Evolutionary conservation across 495 filamentous ascomycete genomes (phyloP).

Genomic region (Penicillium maclennaniae): DNA sequence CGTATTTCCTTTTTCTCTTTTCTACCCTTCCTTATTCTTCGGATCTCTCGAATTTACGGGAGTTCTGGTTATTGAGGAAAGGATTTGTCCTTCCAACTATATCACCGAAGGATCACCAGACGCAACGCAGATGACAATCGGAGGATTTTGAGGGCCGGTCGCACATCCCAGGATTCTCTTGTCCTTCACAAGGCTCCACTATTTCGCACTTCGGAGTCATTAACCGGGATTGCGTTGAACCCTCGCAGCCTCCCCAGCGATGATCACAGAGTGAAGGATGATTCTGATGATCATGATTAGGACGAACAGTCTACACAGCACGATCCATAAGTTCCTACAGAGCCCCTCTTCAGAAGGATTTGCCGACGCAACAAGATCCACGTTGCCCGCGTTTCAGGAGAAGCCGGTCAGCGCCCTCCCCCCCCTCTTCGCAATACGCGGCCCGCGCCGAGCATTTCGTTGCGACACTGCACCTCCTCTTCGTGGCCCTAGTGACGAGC

Average conservation of each 20-base stretch:
- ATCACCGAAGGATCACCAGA: background rate
- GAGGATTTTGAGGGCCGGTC: constrained; percentile 8
- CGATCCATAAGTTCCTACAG: background rate
- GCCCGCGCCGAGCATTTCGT: constrained; percentile 16
- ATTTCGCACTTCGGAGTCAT: constrained; percentile 17
- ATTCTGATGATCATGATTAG: background rate
- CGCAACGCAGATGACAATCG: background rate
- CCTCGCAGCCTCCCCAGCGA: background rate
- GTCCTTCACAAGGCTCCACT: constrained; percentile 11
- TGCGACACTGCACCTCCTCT: background rate
- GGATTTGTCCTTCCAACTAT: background rate
- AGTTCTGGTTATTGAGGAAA: no score
- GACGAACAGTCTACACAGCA: background rate
- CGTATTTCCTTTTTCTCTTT: background rate
- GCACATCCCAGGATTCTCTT: constrained; percentile 1
- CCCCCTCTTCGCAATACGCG: constrained; percentile 9
- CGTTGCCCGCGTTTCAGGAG: constrained; percentile 7
- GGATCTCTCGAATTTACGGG: no score
- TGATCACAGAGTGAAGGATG: no score
- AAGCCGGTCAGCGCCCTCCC: background rate
- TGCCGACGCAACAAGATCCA: constrained; percentile 10
- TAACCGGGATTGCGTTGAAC: constrained; percentile 8
- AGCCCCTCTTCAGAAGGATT: constrained; percentile 10
- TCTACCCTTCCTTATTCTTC: background rate
- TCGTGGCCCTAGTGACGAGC: background rate